Base-by-base conservation (phyloP, 345 rosid species). In the Euphorbia lathyris region DNA sequence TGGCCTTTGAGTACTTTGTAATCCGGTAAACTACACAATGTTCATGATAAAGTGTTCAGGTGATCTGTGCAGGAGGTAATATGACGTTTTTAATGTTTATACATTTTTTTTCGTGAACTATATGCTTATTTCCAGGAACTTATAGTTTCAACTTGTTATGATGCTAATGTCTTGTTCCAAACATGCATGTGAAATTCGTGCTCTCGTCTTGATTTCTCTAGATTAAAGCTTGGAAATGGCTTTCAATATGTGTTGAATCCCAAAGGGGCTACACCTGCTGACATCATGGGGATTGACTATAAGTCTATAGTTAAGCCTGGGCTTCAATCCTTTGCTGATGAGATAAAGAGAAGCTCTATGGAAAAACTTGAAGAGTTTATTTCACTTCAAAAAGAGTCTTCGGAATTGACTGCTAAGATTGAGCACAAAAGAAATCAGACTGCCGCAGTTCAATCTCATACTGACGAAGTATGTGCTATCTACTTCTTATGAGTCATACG, bases 221-320 rank as follows among this genome's bases (percentile, higher is more conserved):
- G 97, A 78, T 69, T 86, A 72, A 90, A 93, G 84, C 78, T 92
- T 63, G 85, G 79, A 30, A 72, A 73, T 45, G 76, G 60, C 57
- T 76, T 85, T 76, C 91, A 87, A 79, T 91, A 83, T 22, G 69
- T 22, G 32, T 59, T 88, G 70, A 88, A 88, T 50, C 81, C 83
- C 53, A 82, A 79, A 26, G 98, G 93, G 13, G 74, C 85, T 66
- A 73, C 79, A 9, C 86, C 88, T 70, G 79, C 81, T 68, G 89
- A 88, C 76, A 87, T 94, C 43, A 82, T 89, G 89, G 97, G 98
- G 40, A 67, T 91, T 63, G 97, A 90, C 71, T 85, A 90, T 76
- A 94, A 88, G 71, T 77, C 82, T 29, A 70, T 73, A 26, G 76
- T 91, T 50, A 91, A 88, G 83, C 89, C 84, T 40, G 88, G 81